phyloP scores from a whole-genome alignment of 140 eudicot species.

The Stevia rebaudiana region DNA sequence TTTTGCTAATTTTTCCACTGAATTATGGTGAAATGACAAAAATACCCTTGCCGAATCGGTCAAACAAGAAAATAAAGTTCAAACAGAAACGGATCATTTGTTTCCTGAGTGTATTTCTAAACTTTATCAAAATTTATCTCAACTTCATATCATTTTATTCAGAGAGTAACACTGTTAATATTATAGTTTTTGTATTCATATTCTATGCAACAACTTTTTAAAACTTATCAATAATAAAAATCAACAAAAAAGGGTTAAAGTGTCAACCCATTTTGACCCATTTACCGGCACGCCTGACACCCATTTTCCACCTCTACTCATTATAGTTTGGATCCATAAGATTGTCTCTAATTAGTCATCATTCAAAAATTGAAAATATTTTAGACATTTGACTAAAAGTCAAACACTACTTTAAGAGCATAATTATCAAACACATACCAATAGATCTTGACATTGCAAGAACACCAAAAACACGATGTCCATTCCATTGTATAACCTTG shows the following conservation, averaged over 20 bases:
- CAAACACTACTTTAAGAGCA: constrained; percentile 1
- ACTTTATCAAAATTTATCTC: no score
- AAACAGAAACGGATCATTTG: not conserved
- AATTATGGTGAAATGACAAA: no score
- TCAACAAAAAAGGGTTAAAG: not conserved
- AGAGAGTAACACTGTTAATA: not conserved
- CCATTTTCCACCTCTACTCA: not conserved
- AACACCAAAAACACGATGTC: constrained; percentile 86
- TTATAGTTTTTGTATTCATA: not conserved
- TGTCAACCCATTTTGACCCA: constrained; percentile 2
- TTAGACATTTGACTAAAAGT: constrained; percentile 4
- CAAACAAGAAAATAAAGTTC: not conserved
- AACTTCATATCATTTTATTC: not conserved
- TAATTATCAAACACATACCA: constrained; percentile 48
- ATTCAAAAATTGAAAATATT: not conserved
- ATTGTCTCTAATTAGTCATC: not conserved
- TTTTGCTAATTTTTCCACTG: no score
- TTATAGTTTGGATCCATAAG: not conserved
- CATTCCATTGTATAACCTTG: constrained; percentile 85
- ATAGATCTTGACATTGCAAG: constrained; percentile 95
- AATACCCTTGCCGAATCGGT: not conserved
- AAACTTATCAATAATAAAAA: not conserved
- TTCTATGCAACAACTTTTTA: not conserved
- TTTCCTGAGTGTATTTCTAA: not conserved
- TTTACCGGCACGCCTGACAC: not conserved